Percentiles rank a stretch among this genome's conserved stretches.
Conservation (phyloP, 257 asterid species). For the Scutellaria galericulata region DNA sequence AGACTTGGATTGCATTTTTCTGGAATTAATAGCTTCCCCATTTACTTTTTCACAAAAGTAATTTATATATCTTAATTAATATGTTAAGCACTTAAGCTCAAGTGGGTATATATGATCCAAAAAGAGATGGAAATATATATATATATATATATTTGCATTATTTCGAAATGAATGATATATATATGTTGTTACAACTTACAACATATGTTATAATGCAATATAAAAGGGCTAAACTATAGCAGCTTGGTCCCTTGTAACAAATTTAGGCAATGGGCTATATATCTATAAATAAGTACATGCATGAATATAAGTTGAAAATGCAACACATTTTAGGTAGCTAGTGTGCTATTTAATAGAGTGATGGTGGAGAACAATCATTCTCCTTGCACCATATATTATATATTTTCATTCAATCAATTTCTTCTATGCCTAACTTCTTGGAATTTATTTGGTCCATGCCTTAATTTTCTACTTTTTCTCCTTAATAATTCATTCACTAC, state of each 20-base stretch:
- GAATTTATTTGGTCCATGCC: not conserved
- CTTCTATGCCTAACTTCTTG: constrained; percentile 30
- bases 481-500: not conserved
- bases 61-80: too few relatives aligned
- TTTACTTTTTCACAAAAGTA: not conserved
- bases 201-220: constrained; percentile 20
- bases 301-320: constrained; percentile 37
- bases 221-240: constrained; percentile 33
- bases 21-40: constrained; percentile 30
- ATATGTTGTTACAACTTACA: constrained; percentile 6
- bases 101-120: too few relatives aligned
- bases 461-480: not conserved
- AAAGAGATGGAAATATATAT: too few relatives aligned
- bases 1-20: constrained; percentile 24
- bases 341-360: constrained; percentile 32
- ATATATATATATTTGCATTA: too few relatives aligned
- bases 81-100: too few relatives aligned
- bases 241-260: constrained; percentile 51
- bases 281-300: constrained; percentile 26
- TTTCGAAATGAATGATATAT: not conserved
- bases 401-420: too few relatives aligned
- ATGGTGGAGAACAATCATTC: constrained; percentile 44
- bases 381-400: constrained; percentile 23
- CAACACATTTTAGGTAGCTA: constrained; percentile 39
- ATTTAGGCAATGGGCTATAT: constrained; percentile 38